These are phyloP conservation scores for Apiospora phragmitis DNA, from an alignment of 2,329 filamentous ascomycete species.

Conservation along the genomic window DNA sequence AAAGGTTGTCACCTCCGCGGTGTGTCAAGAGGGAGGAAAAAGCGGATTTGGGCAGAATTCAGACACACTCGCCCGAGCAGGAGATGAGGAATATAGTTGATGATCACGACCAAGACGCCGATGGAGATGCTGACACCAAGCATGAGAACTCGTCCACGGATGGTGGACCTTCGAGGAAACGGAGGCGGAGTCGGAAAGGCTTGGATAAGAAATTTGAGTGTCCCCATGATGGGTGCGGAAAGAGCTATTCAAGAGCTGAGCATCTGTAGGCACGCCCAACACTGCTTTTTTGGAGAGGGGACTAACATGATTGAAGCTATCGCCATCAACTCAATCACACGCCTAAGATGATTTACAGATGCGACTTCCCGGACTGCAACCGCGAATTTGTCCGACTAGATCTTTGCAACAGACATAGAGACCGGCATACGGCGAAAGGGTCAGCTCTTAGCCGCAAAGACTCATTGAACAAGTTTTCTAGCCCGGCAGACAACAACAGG, in stretches of 20 bases:
- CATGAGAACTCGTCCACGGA: slow-evolving; percentile 53
- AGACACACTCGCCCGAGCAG: background rate
- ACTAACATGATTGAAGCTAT: slow-evolving; percentile 52
- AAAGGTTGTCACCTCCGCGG: slow-evolving; percentile 43
- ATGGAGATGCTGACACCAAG: slow-evolving; percentile 38
- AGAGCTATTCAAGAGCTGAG: slow-evolving; percentile 94
- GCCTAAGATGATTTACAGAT: slow-evolving; percentile 92
- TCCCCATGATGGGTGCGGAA: slow-evolving; percentile 82
- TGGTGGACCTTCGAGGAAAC: slow-evolving; percentile 54
- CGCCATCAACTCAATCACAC: slow-evolving; percentile 95
- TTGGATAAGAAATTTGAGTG: slow-evolving; percentile 84
- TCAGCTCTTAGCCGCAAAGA: slow-evolving; percentile 77
- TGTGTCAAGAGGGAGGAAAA: slow-evolving; percentile 26
- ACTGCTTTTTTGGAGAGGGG: background rate
- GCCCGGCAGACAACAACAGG: background rate
- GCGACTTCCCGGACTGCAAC: slow-evolving; percentile 87
- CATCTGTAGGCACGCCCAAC: slow-evolving; percentile 69
- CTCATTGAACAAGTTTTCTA: slow-evolving; percentile 33
- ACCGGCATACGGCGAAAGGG: slow-evolving; percentile 77
- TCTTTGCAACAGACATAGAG: slow-evolving; percentile 81
- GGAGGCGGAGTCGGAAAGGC: slow-evolving; percentile 73
- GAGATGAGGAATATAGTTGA: background rate
- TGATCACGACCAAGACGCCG: slow-evolving; percentile 25
- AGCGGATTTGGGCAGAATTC: background rate
- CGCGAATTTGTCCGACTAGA: slow-evolving; percentile 93